phyloP scores from a whole-genome alignment of 352 stramenopile genomes.

The Achlya hypogyna region DNA sequence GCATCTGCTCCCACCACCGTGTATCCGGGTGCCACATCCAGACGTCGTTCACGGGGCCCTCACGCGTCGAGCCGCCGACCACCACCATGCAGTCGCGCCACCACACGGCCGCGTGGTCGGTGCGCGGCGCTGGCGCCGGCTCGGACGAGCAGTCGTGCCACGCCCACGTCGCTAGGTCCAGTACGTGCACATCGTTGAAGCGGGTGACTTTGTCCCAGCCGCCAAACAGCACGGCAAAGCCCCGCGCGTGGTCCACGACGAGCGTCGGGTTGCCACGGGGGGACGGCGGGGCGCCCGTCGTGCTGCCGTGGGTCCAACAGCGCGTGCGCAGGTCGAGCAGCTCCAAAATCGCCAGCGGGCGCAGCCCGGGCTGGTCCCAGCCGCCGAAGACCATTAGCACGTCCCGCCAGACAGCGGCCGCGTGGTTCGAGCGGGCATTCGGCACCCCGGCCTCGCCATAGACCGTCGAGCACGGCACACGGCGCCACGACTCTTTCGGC shows the following conservation, averaged over 20 bases:
- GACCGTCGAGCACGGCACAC: neutral
- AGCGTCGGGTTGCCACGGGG: slow-evolving; percentile 92
- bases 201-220: slow-evolving; percentile 88
- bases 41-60: slow-evolving; percentile 59
- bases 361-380: slow-evolving; percentile 89
- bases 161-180: slow-evolving; percentile 82
- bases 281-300: slow-evolving; percentile 73
- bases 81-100: slow-evolving; percentile 27
- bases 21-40: slow-evolving; percentile 46
- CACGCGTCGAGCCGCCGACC: slow-evolving; percentile 54
- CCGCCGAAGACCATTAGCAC: slow-evolving; percentile 87
- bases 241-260: slow-evolving; percentile 54
- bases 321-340: slow-evolving; percentile 81
- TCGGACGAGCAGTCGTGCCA: slow-evolving; percentile 42
- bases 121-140: neutral
- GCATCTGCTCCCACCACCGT: slow-evolving; percentile 30
- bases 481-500: neutral
- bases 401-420: slow-evolving; percentile 38
- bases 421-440: slow-evolving; percentile 12
- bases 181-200: slow-evolving; percentile 93
- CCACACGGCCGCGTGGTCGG: slow-evolving; percentile 14
- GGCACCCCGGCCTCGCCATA: slow-evolving; percentile 13
- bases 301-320: slow-evolving; percentile 63
- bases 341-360: slow-evolving; percentile 88
- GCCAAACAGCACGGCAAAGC: slow-evolving; percentile 90